phyloP scores from a whole-genome alignment of 495 filamentous ascomycete species.

The Aspergillus bertholletiae region DNA sequence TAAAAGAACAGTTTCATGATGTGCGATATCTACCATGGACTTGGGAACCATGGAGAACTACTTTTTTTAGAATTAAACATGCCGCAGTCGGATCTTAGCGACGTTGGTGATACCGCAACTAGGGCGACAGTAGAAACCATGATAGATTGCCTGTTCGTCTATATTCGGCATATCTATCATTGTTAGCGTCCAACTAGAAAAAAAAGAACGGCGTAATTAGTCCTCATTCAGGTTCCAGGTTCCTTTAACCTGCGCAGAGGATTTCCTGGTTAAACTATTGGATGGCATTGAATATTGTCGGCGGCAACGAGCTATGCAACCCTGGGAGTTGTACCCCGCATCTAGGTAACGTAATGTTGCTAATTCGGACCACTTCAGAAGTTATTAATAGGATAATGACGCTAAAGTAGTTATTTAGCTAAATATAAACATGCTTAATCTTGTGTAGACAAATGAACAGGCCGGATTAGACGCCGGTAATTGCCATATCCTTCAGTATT shows the following conservation, averaged over 20 bases:
- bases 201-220: too few relatives aligned
- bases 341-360: background rate
- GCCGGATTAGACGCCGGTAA: background rate
- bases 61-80: constrained; percentile 9
- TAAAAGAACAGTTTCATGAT: constrained; percentile 3
- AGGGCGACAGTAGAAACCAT: background rate
- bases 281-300: background rate
- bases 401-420: background rate
- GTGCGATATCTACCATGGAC: background rate
- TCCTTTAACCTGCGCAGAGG: background rate
- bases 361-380: constrained; percentile 8
- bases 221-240: background rate
- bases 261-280: background rate
- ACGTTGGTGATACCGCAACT: background rate
- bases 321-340: constrained; percentile 2
- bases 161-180: background rate
- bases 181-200: too few relatives aligned
- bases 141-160: background rate
- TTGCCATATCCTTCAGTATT: background rate
- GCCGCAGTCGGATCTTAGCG: background rate
- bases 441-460: background rate
- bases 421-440: background rate
- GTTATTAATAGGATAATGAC: constrained; percentile 9
- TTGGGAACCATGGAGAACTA: background rate
- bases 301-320: background rate